A percentile compares a stretch with the other conserved stretches of the same genome.
These are phyloP conservation scores for Ormosia emarginata DNA, from an alignment of 306 rosid genomes.

Conservation along the genomic window DNA sequence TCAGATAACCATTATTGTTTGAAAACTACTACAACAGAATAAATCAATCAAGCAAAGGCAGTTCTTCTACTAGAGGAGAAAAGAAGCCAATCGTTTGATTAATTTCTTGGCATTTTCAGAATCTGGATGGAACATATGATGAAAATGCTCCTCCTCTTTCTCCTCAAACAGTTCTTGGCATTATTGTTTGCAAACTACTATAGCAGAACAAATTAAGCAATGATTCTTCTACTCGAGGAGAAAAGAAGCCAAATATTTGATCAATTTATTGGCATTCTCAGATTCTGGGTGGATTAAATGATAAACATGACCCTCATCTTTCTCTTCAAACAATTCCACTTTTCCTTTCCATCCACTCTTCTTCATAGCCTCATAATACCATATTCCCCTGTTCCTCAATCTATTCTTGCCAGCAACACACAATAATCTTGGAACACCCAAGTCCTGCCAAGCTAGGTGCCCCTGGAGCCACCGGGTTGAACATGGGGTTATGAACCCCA, in stretches of 20 bases:
- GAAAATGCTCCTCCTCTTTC: no score
- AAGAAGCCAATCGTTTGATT: no score
- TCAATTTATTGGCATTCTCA: not conserved
- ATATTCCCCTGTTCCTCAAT: constrained; percentile 24
- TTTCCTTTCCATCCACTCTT: constrained; percentile 34
- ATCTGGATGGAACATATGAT: no score
- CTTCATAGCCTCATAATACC: constrained; percentile 19
- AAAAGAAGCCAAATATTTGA: not conserved
- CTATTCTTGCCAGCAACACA: constrained; percentile 26
- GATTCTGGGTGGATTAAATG: not conserved
- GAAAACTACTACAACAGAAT: no score
- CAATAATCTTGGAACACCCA: constrained; percentile 22
- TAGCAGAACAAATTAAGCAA: no score
- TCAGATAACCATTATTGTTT: no score
- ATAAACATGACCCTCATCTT: constrained; percentile 15
- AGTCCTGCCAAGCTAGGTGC: constrained; percentile 30
- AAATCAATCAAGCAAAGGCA: no score
- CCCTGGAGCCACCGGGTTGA: constrained; percentile 13
- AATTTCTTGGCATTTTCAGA: no score
- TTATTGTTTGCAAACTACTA: no score
- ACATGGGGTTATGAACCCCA: constrained; percentile 24
- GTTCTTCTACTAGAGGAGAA: no score
- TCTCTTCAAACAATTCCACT: constrained; percentile 13
- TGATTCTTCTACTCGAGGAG: not conserved
- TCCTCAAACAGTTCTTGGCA: no score